Percentiles rank a stretch among this genome's conserved stretches.
Conservation (phyloP, 768 basidiomycete species). For the Daedaleopsis nitida region DNA sequence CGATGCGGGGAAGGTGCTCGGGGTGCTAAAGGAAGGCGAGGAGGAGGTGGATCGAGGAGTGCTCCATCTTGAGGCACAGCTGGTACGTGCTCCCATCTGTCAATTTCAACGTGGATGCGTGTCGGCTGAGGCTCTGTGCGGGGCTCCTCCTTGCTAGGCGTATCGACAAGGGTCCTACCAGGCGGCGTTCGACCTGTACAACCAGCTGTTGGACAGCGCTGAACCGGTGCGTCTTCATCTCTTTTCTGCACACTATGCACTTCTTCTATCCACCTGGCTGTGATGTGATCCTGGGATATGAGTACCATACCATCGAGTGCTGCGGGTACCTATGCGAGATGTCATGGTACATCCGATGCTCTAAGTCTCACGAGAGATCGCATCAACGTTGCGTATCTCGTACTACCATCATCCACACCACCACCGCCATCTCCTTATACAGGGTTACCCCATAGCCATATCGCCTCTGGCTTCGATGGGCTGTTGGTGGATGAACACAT, state of each 20-base stretch:
- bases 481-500: not conserved
- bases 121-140: constrained; percentile 9
- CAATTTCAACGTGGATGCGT: not conserved
- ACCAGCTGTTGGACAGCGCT: constrained; percentile 75
- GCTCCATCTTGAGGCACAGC: constrained; percentile 83
- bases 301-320: too few species aligned
- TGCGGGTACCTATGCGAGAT: too few species aligned
- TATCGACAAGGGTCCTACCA: constrained; percentile 82
- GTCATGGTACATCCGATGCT: too few species aligned
- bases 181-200: constrained; percentile 75
- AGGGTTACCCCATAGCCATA: too few species aligned
- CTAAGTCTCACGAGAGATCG: too few species aligned
- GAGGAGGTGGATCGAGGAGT: constrained; percentile 56
- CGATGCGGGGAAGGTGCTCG: constrained; percentile 62
- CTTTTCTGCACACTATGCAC: constrained; percentile 27
- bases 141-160: constrained; percentile 44
- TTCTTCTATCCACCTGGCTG: not conserved
- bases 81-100: constrained; percentile 51
- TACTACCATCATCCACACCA: too few species aligned
- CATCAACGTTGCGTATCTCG: too few species aligned
- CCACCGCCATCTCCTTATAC: too few species aligned
- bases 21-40: constrained; percentile 43
- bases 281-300: not conserved
- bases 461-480: too few species aligned
- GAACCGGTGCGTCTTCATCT: constrained; percentile 59